These are phyloP conservation scores for Jasminum sambac DNA, from an alignment of 257 asterid species.

Conservation along the genomic window DNA sequence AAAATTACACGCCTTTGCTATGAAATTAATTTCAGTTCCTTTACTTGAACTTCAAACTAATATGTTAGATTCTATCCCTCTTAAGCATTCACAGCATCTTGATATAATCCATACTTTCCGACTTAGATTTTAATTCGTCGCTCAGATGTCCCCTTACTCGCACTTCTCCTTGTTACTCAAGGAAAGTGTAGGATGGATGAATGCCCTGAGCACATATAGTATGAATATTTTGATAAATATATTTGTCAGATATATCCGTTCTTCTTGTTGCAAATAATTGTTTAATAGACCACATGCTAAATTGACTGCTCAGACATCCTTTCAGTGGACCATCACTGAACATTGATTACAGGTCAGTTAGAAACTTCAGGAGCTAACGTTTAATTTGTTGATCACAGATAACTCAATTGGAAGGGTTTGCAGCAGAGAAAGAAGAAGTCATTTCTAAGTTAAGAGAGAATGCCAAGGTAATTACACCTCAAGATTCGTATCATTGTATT, in stretches of 20 bases:
- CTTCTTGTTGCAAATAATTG: constrained; percentile 7
- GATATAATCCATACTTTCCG: not conserved
- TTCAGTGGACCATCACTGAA: constrained; percentile 15
- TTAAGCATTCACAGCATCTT: not conserved
- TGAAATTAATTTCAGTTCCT: not conserved
- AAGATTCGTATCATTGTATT: constrained; percentile 20
- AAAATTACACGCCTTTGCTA: not conserved
- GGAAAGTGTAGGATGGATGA: not conserved
- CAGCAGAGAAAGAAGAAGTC: constrained; percentile 45
- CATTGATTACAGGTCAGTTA: constrained; percentile 3
- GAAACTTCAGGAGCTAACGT: constrained; percentile 13
- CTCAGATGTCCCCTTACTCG: not conserved
- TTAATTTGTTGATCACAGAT: constrained; percentile 43
- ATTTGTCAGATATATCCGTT: not conserved
- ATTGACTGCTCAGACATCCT: not conserved
- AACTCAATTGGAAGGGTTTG: constrained; percentile 54
- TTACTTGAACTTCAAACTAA: not conserved
- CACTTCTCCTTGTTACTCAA: not conserved
- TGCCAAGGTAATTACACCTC: constrained; percentile 45
- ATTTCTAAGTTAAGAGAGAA: constrained; percentile 60
- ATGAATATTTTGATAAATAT: not conserved
- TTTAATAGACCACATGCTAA: constrained; percentile 14
- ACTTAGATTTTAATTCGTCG: not conserved
- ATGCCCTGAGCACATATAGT: not conserved
- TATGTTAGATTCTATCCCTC: not conserved